A percentile compares a stretch with the other conserved stretches of the same genome.
These are phyloP conservation scores for Pseudodiploospora longispora DNA, from an alignment of 2,329 filamentous ascomycete genomes.

Conservation along the genomic window DNA sequence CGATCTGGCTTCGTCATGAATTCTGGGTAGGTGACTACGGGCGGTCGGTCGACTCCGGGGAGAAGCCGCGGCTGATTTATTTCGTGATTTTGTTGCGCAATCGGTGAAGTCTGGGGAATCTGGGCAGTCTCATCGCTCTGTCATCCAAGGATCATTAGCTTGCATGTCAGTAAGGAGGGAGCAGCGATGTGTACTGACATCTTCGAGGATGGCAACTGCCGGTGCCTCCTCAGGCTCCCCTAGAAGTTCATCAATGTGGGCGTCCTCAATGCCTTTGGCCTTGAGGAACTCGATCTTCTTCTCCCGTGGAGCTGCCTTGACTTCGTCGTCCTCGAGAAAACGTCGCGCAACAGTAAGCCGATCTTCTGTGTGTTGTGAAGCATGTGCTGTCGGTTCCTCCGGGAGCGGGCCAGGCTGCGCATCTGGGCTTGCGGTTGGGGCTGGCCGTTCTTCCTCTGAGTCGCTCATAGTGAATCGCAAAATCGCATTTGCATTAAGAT, in stretches of 20 bases:
- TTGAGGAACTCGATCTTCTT: conserved; percentile 71
- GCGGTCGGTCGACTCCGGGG: conserved; percentile 37
- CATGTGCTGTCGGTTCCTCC: conserved; percentile 9
- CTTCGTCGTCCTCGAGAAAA: conserved; percentile 69
- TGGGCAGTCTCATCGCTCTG: too few relatives aligned
- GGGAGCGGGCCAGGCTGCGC: conserved; percentile 19
- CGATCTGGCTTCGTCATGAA: conserved; percentile 51
- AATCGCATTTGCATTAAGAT: neutral
- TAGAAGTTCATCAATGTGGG: conserved; percentile 63
- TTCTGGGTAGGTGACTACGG: conserved; percentile 63
- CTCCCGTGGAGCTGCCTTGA: conserved; percentile 59
- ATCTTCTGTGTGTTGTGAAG: conserved; percentile 15
- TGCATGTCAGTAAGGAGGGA: too few relatives aligned
- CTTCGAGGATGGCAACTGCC: neutral
- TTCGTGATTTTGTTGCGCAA: too few relatives aligned
- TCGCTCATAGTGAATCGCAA: conserved; percentile 22
- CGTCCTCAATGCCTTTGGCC: conserved; percentile 61
- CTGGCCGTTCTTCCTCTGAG: conserved; percentile 18
- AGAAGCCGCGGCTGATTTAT: neutral
- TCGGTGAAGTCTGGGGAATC: too few relatives aligned
- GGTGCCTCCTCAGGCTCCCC: conserved; percentile 12
- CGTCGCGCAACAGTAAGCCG: conserved; percentile 56
- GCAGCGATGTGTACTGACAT: too few relatives aligned
- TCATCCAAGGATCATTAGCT: too few relatives aligned
- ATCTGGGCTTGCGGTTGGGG: conserved; percentile 20